Evolutionary conservation across 1,139 yeast genomes (phyloP), one percentile per base, ranked within the genome.

Genomic region (Zygosaccharomyces sapae): DNA sequence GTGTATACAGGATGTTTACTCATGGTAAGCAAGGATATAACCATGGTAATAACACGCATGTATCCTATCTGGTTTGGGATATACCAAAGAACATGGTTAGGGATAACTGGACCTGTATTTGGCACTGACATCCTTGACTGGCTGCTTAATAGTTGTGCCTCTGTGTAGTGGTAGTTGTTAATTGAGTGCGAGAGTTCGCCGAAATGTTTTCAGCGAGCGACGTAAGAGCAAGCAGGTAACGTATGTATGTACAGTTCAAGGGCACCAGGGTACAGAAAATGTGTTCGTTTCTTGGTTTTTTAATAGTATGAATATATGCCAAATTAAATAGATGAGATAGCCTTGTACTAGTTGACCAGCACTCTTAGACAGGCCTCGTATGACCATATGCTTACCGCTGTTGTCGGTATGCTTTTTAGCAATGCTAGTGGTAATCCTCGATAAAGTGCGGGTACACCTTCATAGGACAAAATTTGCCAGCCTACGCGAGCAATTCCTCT

Each of bases 11-110:
- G 97, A 64, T 87, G 92, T 66, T 79, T 75, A 57, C 79, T 79
- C 97, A 92, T 92, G 56, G 85, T 77, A 53, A 79, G 71, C 56
- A 89, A 81, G 36, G 97, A 88, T 31, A 86, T 71, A 43, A 88
- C 62, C 13, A 96, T 95, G 25, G 95, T 81, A 39, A 84, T 59
- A 25, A 92, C 89, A 52, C 98, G 78, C 45, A 84, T 68, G 65
- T 86, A 89, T 3, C 98, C 98, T 61, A 94, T 89, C 57, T 88
- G 72, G 67, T 92, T 92, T 24, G 99, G 98, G 49, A 90, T 82
- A 66, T 81, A 92, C 57, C 84, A 70, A 64, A 86, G 77, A 48
- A 88, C 81, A 54, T 83, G 80, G 31, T 64, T 58, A 4, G 77
- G 54, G 1, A 71, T 62, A 22, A 59, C 47, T 16, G 24, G 10